Percentiles rank a stretch among this genome's conserved stretches.
These are phyloP conservation scores for Epichloe sp. DNA, from an alignment of 2,329 filamentous ascomycete species.

Conservation along the genomic window DNA sequence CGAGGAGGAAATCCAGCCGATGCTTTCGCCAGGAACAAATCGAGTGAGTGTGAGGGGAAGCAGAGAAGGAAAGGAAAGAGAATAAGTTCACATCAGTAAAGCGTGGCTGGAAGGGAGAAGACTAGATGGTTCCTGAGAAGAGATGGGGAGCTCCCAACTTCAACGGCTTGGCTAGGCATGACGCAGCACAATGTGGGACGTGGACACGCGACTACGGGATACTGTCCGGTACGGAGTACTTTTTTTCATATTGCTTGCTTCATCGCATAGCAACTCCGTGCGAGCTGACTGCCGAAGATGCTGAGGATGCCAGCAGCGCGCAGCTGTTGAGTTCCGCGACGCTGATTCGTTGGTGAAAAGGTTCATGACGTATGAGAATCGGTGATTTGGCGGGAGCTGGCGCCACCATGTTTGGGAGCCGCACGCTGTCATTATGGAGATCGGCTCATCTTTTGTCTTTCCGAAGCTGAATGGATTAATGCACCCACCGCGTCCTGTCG, in stretches of 20 bases:
- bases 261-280: background rate
- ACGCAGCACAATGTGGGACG: background rate
- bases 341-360: conserved; percentile 4
- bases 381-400: background rate
- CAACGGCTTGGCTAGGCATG: background rate
- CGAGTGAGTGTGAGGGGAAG: background rate
- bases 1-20: background rate
- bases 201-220: background rate
- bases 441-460: too few relatives aligned
- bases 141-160: background rate
- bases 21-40: background rate
- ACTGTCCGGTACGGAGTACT: too few relatives aligned
- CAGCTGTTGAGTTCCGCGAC: background rate
- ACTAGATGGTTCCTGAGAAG: background rate
- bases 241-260: background rate
- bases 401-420: too few relatives aligned
- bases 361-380: conserved; percentile 7
- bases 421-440: too few relatives aligned
- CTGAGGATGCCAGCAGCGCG: conserved; percentile 1
- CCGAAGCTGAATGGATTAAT: too few relatives aligned
- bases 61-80: background rate
- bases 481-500: too few relatives aligned
- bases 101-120: conserved; percentile 1
- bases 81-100: background rate
- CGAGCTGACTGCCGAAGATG: background rate